Evolutionary conservation across 2,329 filamentous ascomycete genomes (phyloP), one percentile per base, ranked within the genome.

Genomic region (Diplodia sapinea): DNA sequence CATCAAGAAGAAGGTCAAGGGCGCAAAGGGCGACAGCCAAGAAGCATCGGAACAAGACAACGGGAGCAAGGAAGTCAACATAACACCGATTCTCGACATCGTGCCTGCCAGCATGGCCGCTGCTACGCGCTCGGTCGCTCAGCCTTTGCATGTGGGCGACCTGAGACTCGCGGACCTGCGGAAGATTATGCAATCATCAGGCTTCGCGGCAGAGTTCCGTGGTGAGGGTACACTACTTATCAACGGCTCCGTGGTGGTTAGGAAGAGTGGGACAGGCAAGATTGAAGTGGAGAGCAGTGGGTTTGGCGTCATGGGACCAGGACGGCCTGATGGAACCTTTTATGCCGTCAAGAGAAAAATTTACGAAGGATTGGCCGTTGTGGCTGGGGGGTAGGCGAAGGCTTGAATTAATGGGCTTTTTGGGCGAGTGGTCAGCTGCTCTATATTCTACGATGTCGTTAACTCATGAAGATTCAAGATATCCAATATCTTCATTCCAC

Each of bases 121-220:
- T 0, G 89, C 91, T 0, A 90, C 91, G 8, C 86, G 92, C 69
- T 89, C 91, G 3, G 88, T 91, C 40, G 90, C 93, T 0, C 93
- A 94, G 71, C 93, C 95, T 12, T 88, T 99, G 55, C 95, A 98
- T 77, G 95, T 99, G 3, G 95, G 95, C 70, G 95, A 99, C 77
- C 82, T 98, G 51, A 87, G 94, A 26, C 86, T 99, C 20, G 93
- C 94, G 0, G 94, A 98, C 77, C 82, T 99, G 68, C 86, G 95
- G 63, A 89, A 92, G 69, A 86, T 94, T 23, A 92, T 99, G 88
- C 90, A 93, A 73, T 84, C 86, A 15, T 86, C 89, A 3, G 93
- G 94, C 0, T 93, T 97, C 80, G 89, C 88, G 15, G 94, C 94
- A 0, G 95, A 97, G 78, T 97, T 98, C 79, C 86, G 93, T 61